Evolutionary conservation across 1,139 yeast genomes (phyloP), one percentile per base, ranked within the genome.

Genomic region (Lodderomyces beijingensis): DNA sequence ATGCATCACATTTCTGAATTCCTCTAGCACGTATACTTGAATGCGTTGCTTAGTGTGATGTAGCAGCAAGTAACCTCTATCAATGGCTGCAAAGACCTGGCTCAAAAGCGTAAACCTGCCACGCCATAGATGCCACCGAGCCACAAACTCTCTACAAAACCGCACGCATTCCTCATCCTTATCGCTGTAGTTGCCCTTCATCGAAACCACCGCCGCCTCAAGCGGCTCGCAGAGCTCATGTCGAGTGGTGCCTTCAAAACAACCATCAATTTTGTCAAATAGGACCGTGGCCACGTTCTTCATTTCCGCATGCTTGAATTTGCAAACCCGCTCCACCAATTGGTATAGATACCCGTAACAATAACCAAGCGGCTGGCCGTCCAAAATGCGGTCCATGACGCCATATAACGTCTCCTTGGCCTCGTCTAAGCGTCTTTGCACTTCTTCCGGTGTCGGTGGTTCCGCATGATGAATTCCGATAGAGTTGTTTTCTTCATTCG

Each of bases 321-420:
- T 48, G 38, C 70, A 63, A n/a, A 65, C 42, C 10, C 53, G 45
- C 41, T 65, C 68, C 3, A 59, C 62, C 10, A 51, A 45, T 12
- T 47, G 45, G 35, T 60, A 53, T 36, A 62, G 53, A 16, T 49
- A 45, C 7, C 54, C 53, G 40, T 50, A 56, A 27, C 65, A 55
- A 28, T 46, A 49, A 9, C 34, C 38, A 15, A 56, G 37, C 2
- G 41, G 37, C 4, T 37, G 23, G 9, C 40, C 51, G 0, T 31
- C n/a, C 5, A 65, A 44, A 1, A 65, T 47, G 1, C 33, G 29
- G 21, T 50, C 51, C 2, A 62, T 29, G 1, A 33, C 34, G 14
- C 22, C 4, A n/a, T 34, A 31, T n/a, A 34, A 12, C 9, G 28
- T 16, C 8, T 6, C 11, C 24, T 31, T 34, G 13, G 23, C 19